Evolutionary conservation across 345 rosid species (phyloP), one percentile per base, ranked within the genome.

Genomic region (Camelina neglecta): DNA sequence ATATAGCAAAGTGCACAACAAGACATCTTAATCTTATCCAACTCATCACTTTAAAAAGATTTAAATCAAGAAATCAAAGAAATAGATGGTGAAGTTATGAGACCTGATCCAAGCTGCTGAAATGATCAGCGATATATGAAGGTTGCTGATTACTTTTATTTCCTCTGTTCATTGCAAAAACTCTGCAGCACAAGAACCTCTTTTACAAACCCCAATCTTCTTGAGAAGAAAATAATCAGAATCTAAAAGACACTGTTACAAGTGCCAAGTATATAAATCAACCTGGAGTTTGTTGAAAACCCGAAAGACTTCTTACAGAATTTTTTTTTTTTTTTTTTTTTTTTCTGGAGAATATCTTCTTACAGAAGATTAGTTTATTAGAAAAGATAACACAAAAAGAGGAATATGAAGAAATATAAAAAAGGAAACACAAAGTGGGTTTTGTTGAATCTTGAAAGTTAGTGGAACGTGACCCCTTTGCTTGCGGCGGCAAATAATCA

Each of bases 91-190:
- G 12, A 62, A 9, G 4, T 2, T 36, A 4, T 2, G 13, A 68
- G 60, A 94, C 98, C 98, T 94, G 86, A 74, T 90, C 93, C 81
- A 92, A 62, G 26, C 85, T 86, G 75, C 59, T 83, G 84, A 88
- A 92, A 75, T 87, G 85, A 72, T 92, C 97, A 50, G 85, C 81
- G 69, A 92, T 88, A 65, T 9, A 72, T 3, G 79, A 59, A 48
- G 87, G 79, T n/a, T 74, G 80, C 80, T 41, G 77, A 29, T 69
- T 75, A 24, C 45, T 57, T 55, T 33, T 74, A 76, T 83, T 24
- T 9, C 56, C 11, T 55, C 74, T 60, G 35, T 78, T 80, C 74
- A 74, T 73, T 21, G 81, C 79, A 56, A 44, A 67, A 29, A 29
- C 48, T 45, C 81, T 41, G 55, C 50, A 39, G 35, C 50, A 20